A percentile compares a stretch with the other conserved stretches of the same genome.
phyloP scores from a whole-genome alignment of 1,139 yeast genomes.

The Torulaspora globosa region DNA sequence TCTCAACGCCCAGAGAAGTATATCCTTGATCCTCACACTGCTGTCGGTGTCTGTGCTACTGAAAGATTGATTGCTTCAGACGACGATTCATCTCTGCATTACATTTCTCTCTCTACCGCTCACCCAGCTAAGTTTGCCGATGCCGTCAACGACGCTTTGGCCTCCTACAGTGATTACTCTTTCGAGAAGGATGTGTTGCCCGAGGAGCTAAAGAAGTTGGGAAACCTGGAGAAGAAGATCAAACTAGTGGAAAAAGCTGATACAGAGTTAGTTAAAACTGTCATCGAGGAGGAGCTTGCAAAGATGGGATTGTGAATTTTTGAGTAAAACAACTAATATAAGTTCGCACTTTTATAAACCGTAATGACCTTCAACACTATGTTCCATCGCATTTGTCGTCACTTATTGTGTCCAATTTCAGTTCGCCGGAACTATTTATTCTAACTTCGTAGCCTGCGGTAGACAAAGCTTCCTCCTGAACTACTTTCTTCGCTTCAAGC shows the following conservation, averaged over 20 bases:
- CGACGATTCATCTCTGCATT: constrained; percentile 43
- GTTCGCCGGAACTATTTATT: constrained; percentile 49
- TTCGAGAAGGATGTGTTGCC: constrained; percentile 89
- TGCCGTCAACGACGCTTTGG: constrained; percentile 81
- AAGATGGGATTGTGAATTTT: constrained; percentile 41
- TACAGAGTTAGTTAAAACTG: constrained; percentile 64
- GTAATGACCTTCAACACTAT: constrained; percentile 1
- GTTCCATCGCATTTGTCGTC: background rate
- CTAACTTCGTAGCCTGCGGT: constrained; percentile 60
- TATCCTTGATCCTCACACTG: constrained; percentile 92
- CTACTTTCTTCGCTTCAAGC: constrained; percentile 54
- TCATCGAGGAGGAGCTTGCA: constrained; percentile 64
- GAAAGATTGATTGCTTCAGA: constrained; percentile 56
- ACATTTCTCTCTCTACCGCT: constrained; percentile 88
- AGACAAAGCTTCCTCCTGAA: constrained; percentile 47
- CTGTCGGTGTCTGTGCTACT: constrained; percentile 86
- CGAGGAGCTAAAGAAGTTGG: constrained; percentile 70
- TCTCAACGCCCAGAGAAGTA: constrained; percentile 59
- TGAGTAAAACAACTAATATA: background rate
- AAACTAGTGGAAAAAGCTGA: constrained; percentile 70
- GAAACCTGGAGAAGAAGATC: constrained; percentile 70
- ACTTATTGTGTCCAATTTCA: constrained; percentile 38
- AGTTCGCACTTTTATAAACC: constrained; percentile 1
- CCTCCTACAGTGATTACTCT: constrained; percentile 62
- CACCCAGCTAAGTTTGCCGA: constrained; percentile 98